A percentile compares a stretch with the other conserved stretches of the same genome.
Evolutionary conservation across 2,329 filamentous ascomycete species (phyloP).

Genomic region (Eurotiales sp.): DNA sequence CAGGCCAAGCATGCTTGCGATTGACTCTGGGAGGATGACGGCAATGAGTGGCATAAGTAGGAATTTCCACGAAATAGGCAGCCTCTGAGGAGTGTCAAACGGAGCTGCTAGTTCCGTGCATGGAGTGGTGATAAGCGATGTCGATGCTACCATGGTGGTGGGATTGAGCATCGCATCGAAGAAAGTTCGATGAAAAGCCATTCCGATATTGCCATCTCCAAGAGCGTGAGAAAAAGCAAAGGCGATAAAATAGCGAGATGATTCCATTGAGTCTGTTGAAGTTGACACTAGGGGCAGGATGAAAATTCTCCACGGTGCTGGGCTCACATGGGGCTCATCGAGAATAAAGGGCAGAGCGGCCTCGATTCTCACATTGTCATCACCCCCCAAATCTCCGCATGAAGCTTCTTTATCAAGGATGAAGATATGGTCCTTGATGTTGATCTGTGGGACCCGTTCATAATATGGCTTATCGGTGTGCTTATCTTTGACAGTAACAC

Average conservation of each 20-base stretch:
- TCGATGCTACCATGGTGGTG: not conserved
- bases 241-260: conserved; percentile 2
- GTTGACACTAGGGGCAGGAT: not conserved
- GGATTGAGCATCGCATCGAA: not conserved
- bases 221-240: conserved; percentile 4
- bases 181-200: conserved; percentile 6
- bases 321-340: not conserved
- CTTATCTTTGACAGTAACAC: not conserved
- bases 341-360: not conserved
- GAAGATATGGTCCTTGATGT: not conserved
- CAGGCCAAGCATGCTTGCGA: not conserved
- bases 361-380: not conserved
- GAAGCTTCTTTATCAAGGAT: not conserved
- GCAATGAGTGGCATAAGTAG: not conserved
- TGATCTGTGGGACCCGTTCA: not conserved
- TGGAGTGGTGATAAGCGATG: not conserved
- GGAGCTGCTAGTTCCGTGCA: not conserved
- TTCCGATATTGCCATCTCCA: conserved; percentile 1
- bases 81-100: conserved; percentile 7
- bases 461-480: not conserved
- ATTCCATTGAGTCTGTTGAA: not conserved
- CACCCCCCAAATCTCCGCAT: not conserved
- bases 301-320: conserved; percentile 1
- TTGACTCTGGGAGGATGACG: not conserved
- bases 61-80: conserved; percentile 5